Conservation (phyloP, 192 early-diverging fungal species). For the Coemansia sp. region DNA sequence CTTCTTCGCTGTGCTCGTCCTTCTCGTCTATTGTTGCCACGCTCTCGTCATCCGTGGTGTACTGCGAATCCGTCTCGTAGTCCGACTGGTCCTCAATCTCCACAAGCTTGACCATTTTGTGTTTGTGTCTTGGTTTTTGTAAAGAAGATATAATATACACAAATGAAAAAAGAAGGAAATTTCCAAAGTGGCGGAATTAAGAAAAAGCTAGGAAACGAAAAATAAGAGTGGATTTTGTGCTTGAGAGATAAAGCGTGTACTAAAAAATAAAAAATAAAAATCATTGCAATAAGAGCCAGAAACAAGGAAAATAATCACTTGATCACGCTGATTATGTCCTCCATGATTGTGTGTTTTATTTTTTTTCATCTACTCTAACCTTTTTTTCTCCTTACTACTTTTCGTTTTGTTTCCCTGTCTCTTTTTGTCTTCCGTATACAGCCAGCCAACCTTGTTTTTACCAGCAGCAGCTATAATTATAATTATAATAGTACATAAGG, state of each 20-base stretch:
- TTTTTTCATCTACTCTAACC: neutral
- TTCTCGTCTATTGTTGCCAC: slow-evolving; percentile 24
- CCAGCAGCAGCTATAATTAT: neutral
- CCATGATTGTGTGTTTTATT: neutral
- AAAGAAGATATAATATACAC: slow-evolving; percentile 10
- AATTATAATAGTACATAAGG: neutral
- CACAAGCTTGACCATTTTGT: slow-evolving; percentile 50
- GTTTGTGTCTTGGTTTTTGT: neutral
- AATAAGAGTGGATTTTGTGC: neutral
- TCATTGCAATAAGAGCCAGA: neutral
- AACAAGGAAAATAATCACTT: neutral
- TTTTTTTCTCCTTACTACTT: neutral
- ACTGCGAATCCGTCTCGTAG: slow-evolving; percentile 48
- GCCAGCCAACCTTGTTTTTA: neutral
- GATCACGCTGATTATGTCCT: neutral
- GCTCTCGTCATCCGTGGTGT: slow-evolving; percentile 45
- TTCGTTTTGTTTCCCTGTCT: neutral
- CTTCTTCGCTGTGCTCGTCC: slow-evolving; percentile 53
- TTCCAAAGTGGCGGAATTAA: neutral
- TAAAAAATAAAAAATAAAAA: neutral
- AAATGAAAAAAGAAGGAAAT: neutral
- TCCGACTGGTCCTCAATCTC: slow-evolving; percentile 42
- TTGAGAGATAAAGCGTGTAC: too few relatives aligned
- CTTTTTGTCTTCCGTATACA: neutral
- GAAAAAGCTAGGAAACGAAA: neutral